Evolutionary conservation across 2,329 filamentous ascomycete genomes (phyloP), one percentile per base, ranked within the genome.

Genomic region (Bipolaris victoriae): DNA sequence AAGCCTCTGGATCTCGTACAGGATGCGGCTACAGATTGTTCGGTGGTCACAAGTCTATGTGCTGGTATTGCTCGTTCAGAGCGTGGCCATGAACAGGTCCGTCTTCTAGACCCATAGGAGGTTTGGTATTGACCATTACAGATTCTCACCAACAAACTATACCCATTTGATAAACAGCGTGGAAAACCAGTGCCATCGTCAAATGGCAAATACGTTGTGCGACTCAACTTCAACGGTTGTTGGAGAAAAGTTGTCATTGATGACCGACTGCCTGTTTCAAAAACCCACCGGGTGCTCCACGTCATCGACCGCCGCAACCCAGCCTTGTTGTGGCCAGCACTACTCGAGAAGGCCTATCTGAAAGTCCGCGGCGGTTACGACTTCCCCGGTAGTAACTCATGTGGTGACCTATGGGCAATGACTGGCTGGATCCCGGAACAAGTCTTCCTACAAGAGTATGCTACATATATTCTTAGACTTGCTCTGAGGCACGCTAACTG

Each of bases 341-440:
- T 99, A 4, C 80, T 98, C 15, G 95, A 99, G 74, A 99, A 99
- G 73, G 95, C 95, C 0, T 99, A 99, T 67, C 81, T 99, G 1
- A 99, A 98, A 79, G 87, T 98, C 10, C 86, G 94, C 54, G 95
- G 95, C 26, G 95, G 95, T 33, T 99, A 99, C 74, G 93, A 99
- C 71, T 99, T 99, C 64, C 94, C 95, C 0, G 95, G 95, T 7
- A 98, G 95, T 70, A 98, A 98, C 74, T 98, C 94, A 0, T 93
- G 92, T 10, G 98, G 94, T 2, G 95, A 99, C 76, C 79, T 99
- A 3, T 96, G 91, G 86, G 89, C 96, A 1, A 78, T 99, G 52
- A 96, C 90, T 0, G 94, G 95, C 29, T 99, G 95, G 95, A 92
- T 99, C 48, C 95, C 95, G 0, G 93, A 99, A 77, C 95, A 99